Evolutionary conservation across 176 grass and related monocot species (phyloP), one percentile per base, ranked within the genome.

Genomic region (Carex kokanica): DNA sequence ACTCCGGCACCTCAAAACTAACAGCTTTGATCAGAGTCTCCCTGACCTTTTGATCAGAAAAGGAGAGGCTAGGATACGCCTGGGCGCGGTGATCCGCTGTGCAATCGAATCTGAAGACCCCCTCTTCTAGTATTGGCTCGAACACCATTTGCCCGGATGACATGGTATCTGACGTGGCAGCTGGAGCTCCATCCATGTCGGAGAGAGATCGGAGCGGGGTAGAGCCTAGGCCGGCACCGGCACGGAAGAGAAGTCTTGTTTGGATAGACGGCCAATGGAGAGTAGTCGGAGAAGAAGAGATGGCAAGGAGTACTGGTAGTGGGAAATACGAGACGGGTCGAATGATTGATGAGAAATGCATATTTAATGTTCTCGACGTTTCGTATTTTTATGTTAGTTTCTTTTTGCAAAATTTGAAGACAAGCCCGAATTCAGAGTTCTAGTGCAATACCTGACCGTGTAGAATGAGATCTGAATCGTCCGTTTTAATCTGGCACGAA

Each of bases 101-200:
- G 78, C 88, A 88, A 87, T 97, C 95, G 83, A 93, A 97, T 27
- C 95, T 86, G 87, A 94, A 98, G 43, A 98, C 90, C 5, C 92
- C 92, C 8, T 88, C 87, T 86, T 91, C 92, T 10, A 98, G 85
- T 32, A 94, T 81, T 24, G 82, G 92, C 65, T 40, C 2, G 78
- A 91, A 98, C 31, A 47, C 78, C 95, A 91, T 91, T 54, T 83
- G 49, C 77, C 62, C 86, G n/a, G 31, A 58, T 2, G 65, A 62
- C 24, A 5, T 36, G n/a, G 16, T 12, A 60, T 66, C 84, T 55
- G 81, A 66, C 15, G 51, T 74, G 52, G 85, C 67, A 55, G 29
- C 20, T 9, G 56, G 8, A 51, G 9, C 12, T 23, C 70, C 81
- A 8, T 58, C 69, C 80, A 79, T 79, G 59, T 36, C 64, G 3